Percentiles rank a stretch among this genome's conserved stretches.
phyloP scores from a whole-genome alignment of 768 basidiomycete species.

The Royoungia palumana region DNA sequence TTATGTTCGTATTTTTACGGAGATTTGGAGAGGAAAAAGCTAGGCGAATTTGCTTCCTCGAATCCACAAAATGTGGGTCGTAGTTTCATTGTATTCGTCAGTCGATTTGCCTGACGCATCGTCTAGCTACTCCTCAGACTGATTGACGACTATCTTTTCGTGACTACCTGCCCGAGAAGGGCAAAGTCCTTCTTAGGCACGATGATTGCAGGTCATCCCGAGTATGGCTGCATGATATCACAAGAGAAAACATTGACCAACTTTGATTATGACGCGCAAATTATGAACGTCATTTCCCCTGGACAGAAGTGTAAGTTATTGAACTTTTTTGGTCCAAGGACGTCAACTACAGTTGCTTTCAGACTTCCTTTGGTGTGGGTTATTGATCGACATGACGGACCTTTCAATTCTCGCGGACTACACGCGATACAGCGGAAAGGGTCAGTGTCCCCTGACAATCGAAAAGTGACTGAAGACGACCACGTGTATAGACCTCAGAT shows the following conservation, averaged over 20 bases:
- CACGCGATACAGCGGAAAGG: slow-evolving; percentile 55
- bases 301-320: slow-evolving; percentile 38
- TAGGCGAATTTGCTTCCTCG: slow-evolving; percentile 43
- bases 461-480: not conserved
- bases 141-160: slow-evolving; percentile 92
- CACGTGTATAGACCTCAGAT: slow-evolving; percentile 48
- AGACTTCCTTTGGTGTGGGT: slow-evolving; percentile 96
- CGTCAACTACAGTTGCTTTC: not conserved
- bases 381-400: slow-evolving; percentile 68
- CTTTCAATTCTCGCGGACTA: slow-evolving; percentile 83
- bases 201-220: slow-evolving; percentile 85
- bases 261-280: slow-evolving; percentile 61
- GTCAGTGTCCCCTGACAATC: slow-evolving; percentile 38
- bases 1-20: slow-evolving; percentile 95
- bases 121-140: slow-evolving; percentile 72
- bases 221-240: slow-evolving; percentile 92
- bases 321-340: not conserved
- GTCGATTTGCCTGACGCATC: not conserved
- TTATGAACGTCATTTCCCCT: slow-evolving; percentile 52
- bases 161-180: slow-evolving; percentile 61
- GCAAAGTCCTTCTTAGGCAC: slow-evolving; percentile 68
- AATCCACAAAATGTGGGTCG: slow-evolving; percentile 60
- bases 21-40: slow-evolving; percentile 67
- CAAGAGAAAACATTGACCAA: slow-evolving; percentile 86
- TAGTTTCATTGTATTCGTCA: not conserved